Conservation (phyloP, 83 land plant genomes). For the Diphasiastrum complanatum region DNA sequence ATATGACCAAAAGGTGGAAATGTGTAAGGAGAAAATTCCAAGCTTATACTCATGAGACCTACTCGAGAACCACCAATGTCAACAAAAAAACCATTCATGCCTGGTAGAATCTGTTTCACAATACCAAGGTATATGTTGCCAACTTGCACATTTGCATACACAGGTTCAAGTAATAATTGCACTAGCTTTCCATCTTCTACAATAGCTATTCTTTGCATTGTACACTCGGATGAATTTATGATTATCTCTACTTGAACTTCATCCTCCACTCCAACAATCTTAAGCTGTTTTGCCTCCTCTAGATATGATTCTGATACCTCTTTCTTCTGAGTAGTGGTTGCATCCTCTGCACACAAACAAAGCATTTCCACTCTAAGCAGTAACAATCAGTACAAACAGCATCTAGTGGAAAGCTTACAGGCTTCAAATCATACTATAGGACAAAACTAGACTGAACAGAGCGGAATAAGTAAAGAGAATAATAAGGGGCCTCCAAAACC, state of each 20-base stretch:
- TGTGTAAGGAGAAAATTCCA: conserved; percentile 31
- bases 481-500: no score
- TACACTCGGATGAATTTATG: conserved; percentile 39
- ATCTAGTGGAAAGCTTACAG: no score
- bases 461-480: no score
- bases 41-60: conserved; percentile 26
- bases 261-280: not conserved
- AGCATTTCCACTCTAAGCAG: no score
- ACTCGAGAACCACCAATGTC: conserved; percentile 35
- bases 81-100: conserved; percentile 45
- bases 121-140: conserved; percentile 42
- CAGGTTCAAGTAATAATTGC: conserved; percentile 32
- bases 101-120: conserved; percentile 44
- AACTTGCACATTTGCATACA: conserved; percentile 35
- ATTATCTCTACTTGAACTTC: conserved; percentile 30
- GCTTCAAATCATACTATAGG: no score
- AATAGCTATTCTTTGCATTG: conserved; percentile 44
- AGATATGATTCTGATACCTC: no score
- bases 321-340: no score
- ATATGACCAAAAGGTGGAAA: conserved; percentile 20
- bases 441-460: no score
- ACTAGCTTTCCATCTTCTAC: conserved; percentile 38
- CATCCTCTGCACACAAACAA: no score
- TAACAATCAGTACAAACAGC: no score
- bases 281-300: no score